These are phyloP conservation scores for Tolypocladium tundrense DNA, from an alignment of 2,329 filamentous ascomycete genomes.

Conservation along the genomic window DNA sequence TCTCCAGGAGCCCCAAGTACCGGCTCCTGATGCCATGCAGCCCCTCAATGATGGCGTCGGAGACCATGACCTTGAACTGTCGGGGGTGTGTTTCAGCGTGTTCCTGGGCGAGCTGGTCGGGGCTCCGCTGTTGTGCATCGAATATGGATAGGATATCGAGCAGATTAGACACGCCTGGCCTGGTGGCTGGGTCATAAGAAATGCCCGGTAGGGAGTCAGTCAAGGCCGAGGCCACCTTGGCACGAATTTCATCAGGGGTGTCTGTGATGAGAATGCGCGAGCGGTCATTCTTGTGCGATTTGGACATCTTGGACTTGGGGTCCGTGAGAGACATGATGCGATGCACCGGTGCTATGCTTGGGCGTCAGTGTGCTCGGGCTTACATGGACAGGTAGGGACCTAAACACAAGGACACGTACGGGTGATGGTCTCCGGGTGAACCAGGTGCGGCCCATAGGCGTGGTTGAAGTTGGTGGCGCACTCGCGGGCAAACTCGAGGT, in stretches of 20 bases:
- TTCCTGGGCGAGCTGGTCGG: slow-evolving; percentile 27
- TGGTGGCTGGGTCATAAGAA: slow-evolving; percentile 56
- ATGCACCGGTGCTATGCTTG: slow-evolving; percentile 56
- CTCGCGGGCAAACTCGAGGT: slow-evolving; percentile 85
- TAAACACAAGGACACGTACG: slow-evolving; percentile 34
- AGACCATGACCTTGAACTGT: slow-evolving; percentile 41
- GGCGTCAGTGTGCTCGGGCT: not conserved
- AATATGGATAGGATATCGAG: slow-evolving; percentile 70
- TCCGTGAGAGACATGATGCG: slow-evolving; percentile 83
- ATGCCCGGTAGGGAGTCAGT: slow-evolving; percentile 64
- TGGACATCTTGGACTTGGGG: slow-evolving; percentile 85
- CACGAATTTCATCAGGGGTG: slow-evolving; percentile 46
- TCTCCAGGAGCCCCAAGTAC: slow-evolving; percentile 41
- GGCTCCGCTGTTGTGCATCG: slow-evolving; percentile 30
- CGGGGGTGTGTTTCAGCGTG: slow-evolving; percentile 26
- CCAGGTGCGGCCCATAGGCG: slow-evolving; percentile 52
- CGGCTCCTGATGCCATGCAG: slow-evolving; percentile 44
- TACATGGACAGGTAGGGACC: not conserved
- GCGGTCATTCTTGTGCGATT: slow-evolving; percentile 61
- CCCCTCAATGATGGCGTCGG: slow-evolving; percentile 42
- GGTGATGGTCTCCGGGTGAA: slow-evolving; percentile 59
- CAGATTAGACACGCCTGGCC: slow-evolving; percentile 84
- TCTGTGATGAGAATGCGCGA: slow-evolving; percentile 83
- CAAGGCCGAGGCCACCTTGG: slow-evolving; percentile 61
- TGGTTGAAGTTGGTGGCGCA: slow-evolving; percentile 83